Percentiles rank a stretch among this genome's conserved stretches.
phyloP scores from a whole-genome alignment of 768 basidiomycete genomes.

The Tulasnella sp. region DNA sequence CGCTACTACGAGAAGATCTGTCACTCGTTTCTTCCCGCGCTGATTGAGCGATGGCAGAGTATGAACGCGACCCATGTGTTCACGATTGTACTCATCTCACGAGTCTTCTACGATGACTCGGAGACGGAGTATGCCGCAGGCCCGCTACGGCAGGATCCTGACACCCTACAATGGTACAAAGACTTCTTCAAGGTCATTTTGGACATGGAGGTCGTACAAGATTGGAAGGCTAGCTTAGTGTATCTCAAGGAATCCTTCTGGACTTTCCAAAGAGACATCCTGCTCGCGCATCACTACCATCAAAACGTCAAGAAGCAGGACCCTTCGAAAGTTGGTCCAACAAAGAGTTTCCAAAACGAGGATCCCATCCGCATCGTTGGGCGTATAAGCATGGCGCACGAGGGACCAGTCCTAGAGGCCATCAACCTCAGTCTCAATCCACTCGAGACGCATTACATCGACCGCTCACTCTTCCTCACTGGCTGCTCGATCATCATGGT shows the following conservation, averaged over 20 bases:
- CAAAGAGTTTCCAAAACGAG: slow-evolving; percentile 20
- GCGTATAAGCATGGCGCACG: slow-evolving; percentile 73
- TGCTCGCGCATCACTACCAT: slow-evolving; percentile 82
- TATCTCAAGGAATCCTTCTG: slow-evolving; percentile 81
- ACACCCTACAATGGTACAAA: slow-evolving; percentile 74
- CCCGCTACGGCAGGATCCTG: slow-evolving; percentile 55
- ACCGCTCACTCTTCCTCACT: slow-evolving; percentile 83
- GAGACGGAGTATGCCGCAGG: slow-evolving; percentile 78
- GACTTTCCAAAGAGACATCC: slow-evolving; percentile 84
- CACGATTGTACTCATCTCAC: slow-evolving; percentile 87
- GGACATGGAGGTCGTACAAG: slow-evolving; percentile 75
- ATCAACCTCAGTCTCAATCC: slow-evolving; percentile 88
- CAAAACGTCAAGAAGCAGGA: slow-evolving; percentile 33
- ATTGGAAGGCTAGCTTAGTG: slow-evolving; percentile 81
- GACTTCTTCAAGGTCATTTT: slow-evolving; percentile 95
- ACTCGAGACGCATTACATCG: slow-evolving; percentile 88
- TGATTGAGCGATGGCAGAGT: slow-evolving; percentile 77
- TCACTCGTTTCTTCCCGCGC: slow-evolving; percentile 85
- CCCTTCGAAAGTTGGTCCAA: not conserved
- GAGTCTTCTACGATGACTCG: slow-evolving; percentile 75
- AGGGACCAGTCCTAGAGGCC: slow-evolving; percentile 91
- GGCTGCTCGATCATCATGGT: slow-evolving; percentile 75
- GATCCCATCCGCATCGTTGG: slow-evolving; percentile 65
- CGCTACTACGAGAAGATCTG: slow-evolving; percentile 96
- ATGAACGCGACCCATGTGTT: slow-evolving; percentile 84